Base-by-base conservation (phyloP, 495 filamentous ascomycete genomes). In the Trichoderma erinaceum region DNA sequence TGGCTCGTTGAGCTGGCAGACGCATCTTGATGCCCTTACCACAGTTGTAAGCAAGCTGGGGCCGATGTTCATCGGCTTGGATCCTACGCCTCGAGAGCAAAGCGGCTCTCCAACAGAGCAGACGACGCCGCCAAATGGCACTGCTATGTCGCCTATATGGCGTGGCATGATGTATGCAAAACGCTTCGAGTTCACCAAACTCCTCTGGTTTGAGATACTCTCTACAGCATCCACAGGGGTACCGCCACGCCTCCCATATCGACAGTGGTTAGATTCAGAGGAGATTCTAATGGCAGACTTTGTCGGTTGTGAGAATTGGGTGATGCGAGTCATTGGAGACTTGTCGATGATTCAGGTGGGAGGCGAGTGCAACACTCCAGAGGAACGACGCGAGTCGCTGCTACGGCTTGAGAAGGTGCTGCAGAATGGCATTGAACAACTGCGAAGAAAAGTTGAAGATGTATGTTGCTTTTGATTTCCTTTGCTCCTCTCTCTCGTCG, bases 241-340 rank as follows among this genome's bases (percentile, higher is more conserved):
- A 6, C 56, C 56, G 3, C 56, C 56, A 18, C 56, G 56, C 23
- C 13, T 61, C 25, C 56, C 56, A 3, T 61, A 61, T 25, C 56
- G 56, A 32, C 56, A 13, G n/a, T 61, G 56, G 56, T 25, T 61
- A 13, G 56, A 61, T 25, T 61, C 56, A 21, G 23, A 61, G 10
- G 56, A 61, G 56, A 61, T 61, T 32, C 56, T 61, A 2, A 61
- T 61, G 56, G 56, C 56, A 15, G 56, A 61, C 56, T 61, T 29
- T 61, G 56, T 61, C 10, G 56, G 56, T 10, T 61, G 56, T 21
- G 10, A 61, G 23, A 61, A 61, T 32, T 61, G 56, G 56, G 56
- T 61, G 23, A 61, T 61, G 56, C 56, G 56, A 32, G 56, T 32
- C 23, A 61, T 61, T 61, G 56, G 56, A 13, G 56, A 61, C 25